Percentiles rank a stretch among this genome's conserved stretches.
Evolutionary conservation across 2,329 filamentous ascomycete species (phyloP).

Genomic region (Lasiodiplodia hormozganensis): DNA sequence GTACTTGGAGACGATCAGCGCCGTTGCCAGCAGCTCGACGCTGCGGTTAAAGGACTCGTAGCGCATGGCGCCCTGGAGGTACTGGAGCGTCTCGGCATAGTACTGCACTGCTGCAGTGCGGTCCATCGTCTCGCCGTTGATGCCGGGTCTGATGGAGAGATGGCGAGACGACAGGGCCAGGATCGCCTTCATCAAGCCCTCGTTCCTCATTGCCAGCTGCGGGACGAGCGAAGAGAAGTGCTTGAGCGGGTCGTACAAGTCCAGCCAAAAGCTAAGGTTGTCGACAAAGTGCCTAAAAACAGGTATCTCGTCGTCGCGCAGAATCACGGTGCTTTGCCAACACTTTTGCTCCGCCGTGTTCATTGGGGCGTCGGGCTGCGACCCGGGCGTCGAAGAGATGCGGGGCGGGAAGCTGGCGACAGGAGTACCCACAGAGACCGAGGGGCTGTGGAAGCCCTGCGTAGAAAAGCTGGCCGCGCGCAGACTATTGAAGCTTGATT

Average conservation of each 20-base stretch:
- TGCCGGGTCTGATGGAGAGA: conserved; percentile 49
- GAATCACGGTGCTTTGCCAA: conserved; percentile 22
- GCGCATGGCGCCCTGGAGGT: conserved; percentile 65
- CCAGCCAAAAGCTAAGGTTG: conserved; percentile 49
- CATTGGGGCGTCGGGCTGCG: background rate
- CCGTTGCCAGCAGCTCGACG: conserved; percentile 65
- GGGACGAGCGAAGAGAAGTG: conserved; percentile 44
- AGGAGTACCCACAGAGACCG: conserved; percentile 23
- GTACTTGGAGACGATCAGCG: conserved; percentile 67
- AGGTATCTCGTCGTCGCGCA: conserved; percentile 47
- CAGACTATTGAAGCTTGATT: conserved; percentile 24
- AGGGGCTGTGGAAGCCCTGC: conserved; percentile 27
- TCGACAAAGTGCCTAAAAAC: conserved; percentile 51
- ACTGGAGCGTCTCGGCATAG: conserved; percentile 69
- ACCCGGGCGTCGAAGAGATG: conserved; percentile 12
- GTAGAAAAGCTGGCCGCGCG: conserved; percentile 25
- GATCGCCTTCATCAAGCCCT: conserved; percentile 64
- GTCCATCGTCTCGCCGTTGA: conserved; percentile 36
- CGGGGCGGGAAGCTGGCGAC: conserved; percentile 13
- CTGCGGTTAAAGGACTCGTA: conserved; percentile 65
- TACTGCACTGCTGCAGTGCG: conserved; percentile 55
- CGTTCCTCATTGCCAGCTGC: conserved; percentile 55
- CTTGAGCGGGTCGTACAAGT: conserved; percentile 52
- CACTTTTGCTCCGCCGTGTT: conserved; percentile 17
- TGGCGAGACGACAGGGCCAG: conserved; percentile 64